These are phyloP conservation scores for Cutaneotrichosporon sp. DNA, from an alignment of 1,284 basidiomycete genomes.

Conservation along the genomic window DNA sequence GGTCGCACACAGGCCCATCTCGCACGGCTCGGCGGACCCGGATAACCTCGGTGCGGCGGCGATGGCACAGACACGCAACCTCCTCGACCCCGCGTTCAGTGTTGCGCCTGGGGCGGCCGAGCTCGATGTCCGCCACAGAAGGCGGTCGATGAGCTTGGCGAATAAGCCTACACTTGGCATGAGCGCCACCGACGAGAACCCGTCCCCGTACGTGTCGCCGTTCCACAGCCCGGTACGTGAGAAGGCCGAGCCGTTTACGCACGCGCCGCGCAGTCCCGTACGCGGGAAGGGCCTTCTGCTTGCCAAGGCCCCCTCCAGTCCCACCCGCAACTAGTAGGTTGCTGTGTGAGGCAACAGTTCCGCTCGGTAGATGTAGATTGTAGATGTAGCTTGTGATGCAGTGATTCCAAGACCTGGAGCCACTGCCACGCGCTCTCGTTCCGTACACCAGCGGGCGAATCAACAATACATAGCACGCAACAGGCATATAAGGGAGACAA, in stretches of 20 bases:
- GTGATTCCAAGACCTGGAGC: not conserved
- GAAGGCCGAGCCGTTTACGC: not conserved
- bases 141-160: slow-evolving; percentile 24
- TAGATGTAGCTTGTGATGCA: not conserved
- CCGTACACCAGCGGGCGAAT: not conserved
- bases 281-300: not conserved
- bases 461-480: slow-evolving; percentile 4
- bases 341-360: no score
- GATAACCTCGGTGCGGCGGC: slow-evolving; percentile 20
- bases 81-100: slow-evolving; percentile 13
- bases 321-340: not conserved
- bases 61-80: slow-evolving; percentile 24
- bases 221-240: not conserved
- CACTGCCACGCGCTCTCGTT: no score
- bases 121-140: slow-evolving; percentile 36
- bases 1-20: not conserved
- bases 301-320: not conserved
- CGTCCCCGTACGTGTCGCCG: slow-evolving; percentile 4
- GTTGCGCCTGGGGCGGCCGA: slow-evolving; percentile 32
- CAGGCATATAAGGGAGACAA: not conserved
- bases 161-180: not conserved
- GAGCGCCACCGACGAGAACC: not conserved
- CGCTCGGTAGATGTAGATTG: not conserved
- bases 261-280: not conserved
- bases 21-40: slow-evolving; percentile 6